phyloP scores from a whole-genome alignment of 2,329 filamentous ascomycete species.

The Fusarium compactum region DNA sequence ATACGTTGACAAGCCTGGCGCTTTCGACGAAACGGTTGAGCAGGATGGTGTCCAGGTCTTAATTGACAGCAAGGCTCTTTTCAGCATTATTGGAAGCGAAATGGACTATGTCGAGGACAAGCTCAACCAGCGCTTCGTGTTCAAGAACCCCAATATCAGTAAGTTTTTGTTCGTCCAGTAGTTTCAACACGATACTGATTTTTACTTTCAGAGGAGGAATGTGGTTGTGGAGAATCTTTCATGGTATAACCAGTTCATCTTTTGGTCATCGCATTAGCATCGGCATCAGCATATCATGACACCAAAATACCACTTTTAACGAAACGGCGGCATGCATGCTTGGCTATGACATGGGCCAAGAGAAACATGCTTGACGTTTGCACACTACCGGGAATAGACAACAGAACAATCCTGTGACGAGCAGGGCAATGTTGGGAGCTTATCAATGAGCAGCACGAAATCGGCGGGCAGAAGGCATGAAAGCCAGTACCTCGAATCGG shows the following conservation, averaged over 20 bases:
- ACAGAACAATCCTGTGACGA: background rate
- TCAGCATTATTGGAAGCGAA: conserved; percentile 98
- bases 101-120: conserved; percentile 99
- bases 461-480: conserved; percentile 11
- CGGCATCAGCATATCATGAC: conserved; percentile 1
- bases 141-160: conserved; percentile 99
- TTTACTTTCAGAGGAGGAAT: conserved; percentile 82
- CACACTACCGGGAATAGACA: conserved; percentile 1
- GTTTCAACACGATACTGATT: conserved; percentile 47
- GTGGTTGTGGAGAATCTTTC: conserved; percentile 96
- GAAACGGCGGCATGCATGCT: conserved; percentile 30
- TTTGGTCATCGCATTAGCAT: background rate
- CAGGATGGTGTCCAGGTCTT: conserved; percentile 96
- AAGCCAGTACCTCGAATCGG: conserved; percentile 15
- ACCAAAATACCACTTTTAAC: conserved; percentile 10
- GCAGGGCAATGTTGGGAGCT: background rate
- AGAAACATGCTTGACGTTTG: background rate
- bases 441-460: conserved; percentile 26
- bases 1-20: conserved; percentile 90
- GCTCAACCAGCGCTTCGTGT: conserved; percentile 90
- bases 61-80: conserved; percentile 96
- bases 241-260: conserved; percentile 69
- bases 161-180: conserved; percentile 58
- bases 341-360: conserved; percentile 9
- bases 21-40: conserved; percentile 91